Base-by-base conservation (phyloP, 306 rosid genomes). In the Canavalia gladiata region DNA sequence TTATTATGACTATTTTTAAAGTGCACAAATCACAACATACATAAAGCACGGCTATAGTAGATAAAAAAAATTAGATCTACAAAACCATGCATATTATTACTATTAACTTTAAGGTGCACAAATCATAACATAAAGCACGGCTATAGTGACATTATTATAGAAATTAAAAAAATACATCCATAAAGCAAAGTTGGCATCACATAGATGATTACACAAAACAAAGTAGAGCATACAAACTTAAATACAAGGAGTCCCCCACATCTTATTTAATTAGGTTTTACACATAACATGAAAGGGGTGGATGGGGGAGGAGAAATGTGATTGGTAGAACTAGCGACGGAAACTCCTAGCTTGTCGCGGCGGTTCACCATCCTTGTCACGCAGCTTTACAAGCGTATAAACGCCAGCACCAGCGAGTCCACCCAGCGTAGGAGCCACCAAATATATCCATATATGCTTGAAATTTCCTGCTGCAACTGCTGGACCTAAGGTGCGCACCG, bases 401-500 rank as follows among this genome's bases (percentile, higher is more conserved):
- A 88, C 87, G 1, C 84, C 97, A 0, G 99, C 91, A 35, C 99
- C 99, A 0, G 90, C 91, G 0, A 95, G 75, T 0, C 96, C 98
- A 55, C 99, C 99, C 0, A 93, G 90, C 1, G 97, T 91, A 0
- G 94, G 99, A 0, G 99, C 98, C 80, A 93, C 89, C 84, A 95
- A 55, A 83, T 88, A 95, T 25, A 95, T 7, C 99, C 99, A 95
- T 42, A 95, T 4, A 5, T 78, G 79, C 58, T 70, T 88, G 83
- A 87, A 95, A 71, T 91, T 91, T 62, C 97, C 97, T 1, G 97
- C 96, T 0, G 99, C 99, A 29, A 95, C 85, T 0, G 99, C 99
- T 6, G 99, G 98, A 12, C 99, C 98, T 39, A 95, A 84, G 7
- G 99, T 95, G n/a, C 99, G 89, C 73, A 95, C 99, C 2, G 98